Base-by-base conservation (phyloP, 257 asterid species). In the Solanum chiquidenum region DNA sequence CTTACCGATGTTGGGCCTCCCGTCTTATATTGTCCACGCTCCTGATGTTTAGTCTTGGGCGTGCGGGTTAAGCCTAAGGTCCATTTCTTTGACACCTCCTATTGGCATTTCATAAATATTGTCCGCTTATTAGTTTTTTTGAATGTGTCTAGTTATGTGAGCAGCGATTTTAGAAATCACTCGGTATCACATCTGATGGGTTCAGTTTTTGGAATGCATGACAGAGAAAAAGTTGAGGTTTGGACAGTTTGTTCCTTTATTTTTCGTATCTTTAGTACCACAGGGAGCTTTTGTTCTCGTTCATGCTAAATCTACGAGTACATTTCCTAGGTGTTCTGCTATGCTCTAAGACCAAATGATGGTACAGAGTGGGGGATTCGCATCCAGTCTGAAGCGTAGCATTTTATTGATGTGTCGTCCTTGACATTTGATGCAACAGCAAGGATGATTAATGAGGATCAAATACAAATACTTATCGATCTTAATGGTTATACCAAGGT, bases 401-500 rank as follows among this genome's bases (percentile, higher is more conserved):
- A 96, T 93, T 97, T 97, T 91, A 90, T 92, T 84, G 98, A 97
- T 40, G 99, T 96, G 82, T 97, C 99, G 4, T 91, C 99, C 64
- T 91, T 96, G 98, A 88, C 99, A 5, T 97, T 99, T 86, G 98
- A 97, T 92, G 76, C 86, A 90, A 95, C 95, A 87, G 98, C 99
- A 58, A 95, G 94, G 95, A 91, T 96, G 96, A 97, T 97, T 76
- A 94, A 94, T 75, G 98, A 97, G 52, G 95, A 96, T 87, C 95
- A 94, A 90, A 95, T 97, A 90, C 98, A 97, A 79, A 92, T 97
- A 90, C 99, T 97, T 87, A 86, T 96, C 88, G 95, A 97, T 92
- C 98, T 97, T 79, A 97, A 96, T 90, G 99, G 99, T 55, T 96
- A 97, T 91, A 96, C 99, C 2, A 96, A 96, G 98, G 99, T 96